Conservation (phyloP, 2,329 filamentous ascomycete species). For the Nemania diffusa region DNA sequence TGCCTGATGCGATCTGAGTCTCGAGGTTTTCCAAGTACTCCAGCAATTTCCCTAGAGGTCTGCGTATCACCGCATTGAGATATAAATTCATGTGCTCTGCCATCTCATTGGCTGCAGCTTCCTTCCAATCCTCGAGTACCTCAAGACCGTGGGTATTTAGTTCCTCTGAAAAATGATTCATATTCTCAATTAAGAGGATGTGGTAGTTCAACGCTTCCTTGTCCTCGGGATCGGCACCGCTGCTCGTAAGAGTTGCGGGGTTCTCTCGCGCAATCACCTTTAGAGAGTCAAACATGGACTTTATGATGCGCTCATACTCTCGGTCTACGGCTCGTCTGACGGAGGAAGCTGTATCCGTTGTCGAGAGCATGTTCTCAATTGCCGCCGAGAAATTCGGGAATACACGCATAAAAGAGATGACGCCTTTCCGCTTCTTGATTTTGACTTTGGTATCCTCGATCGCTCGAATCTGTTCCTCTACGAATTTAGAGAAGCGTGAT, state of each 20-base stretch:
- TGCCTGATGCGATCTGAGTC: conserved; percentile 70
- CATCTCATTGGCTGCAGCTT: conserved; percentile 80
- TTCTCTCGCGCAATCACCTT: conserved; percentile 89
- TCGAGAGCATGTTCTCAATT: conserved; percentile 83
- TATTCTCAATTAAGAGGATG: conserved; percentile 97
- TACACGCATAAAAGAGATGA: conserved; percentile 93
- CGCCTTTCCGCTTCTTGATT: conserved; percentile 97
- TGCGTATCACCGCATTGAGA: conserved; percentile 84
- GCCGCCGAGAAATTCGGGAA: conserved; percentile 88
- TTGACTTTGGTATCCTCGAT: conserved; percentile 99
- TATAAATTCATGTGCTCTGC: conserved; percentile 89
- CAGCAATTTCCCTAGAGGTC: conserved; percentile 88
- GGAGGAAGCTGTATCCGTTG: conserved; percentile 65
- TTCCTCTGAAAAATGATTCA: conserved; percentile 97
- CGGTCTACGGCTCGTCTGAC: conserved; percentile 83
- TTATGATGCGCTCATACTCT: conserved; percentile 88
- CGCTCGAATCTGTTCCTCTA: conserved; percentile 93
- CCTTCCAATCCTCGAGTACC: conserved; percentile 84
- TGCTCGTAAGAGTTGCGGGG: conserved; percentile 59
- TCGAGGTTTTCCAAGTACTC: conserved; percentile 94
- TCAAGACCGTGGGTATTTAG: conserved; percentile 79
- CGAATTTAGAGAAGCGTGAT: conserved; percentile 83
- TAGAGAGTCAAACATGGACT: conserved; percentile 96
- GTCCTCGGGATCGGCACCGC: conserved; percentile 75
- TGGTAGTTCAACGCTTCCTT: conserved; percentile 98